Base-by-base conservation (phyloP, 2,329 filamentous ascomycete species). In the Monilinia fructicola region DNA sequence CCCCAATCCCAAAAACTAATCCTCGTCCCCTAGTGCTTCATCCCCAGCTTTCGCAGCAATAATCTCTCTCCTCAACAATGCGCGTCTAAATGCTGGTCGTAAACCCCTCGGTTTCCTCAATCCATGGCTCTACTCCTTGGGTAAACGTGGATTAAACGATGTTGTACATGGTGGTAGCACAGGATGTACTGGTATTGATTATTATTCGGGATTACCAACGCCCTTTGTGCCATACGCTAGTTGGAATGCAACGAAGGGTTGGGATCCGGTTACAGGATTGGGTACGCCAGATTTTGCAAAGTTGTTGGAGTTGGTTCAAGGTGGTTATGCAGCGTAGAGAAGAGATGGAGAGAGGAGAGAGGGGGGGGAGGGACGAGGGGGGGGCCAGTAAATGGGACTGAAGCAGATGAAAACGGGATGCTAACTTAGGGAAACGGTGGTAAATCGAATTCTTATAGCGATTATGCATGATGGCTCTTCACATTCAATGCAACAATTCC, bases 31-130 rank as follows among this genome's bases (percentile, higher is more conserved):
- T 69, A 76, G 69, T 82, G 85, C 85, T 14, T 82, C 87, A 0
- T 77, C 84, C 0, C 89, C 89, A 0, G 78, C 85, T 0, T 84
- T 85, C 31, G 83, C 85, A 0, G 83, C 81, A 9, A 79, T 90
- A 58, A 78, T 90, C 52, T 79, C 84, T 1, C 80, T 90, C 4
- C 77, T 90, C 66, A 90, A 90, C 71, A 87, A 89, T 71, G 85
- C 83, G 0, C 78, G 85, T 44, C 75, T 88, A 23, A 76, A 80
- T 0, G 77, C 76, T 9, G 83, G 83, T 6, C 81, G 83, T 73
- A 70, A 67, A 12, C 73, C 78, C 0, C 66, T 81, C 0, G 86
- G 86, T 0, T 88, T 85, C 77, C 68, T 88, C 56, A 88, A 88
- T 71, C 85, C 85, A 0, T 87, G 84, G 83, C 73, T 88, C 7